Percentiles rank a stretch among this genome's conserved stretches.
phyloP scores from a whole-genome alignment of 1,284 basidiomycete species.

The Malassezia sympodialis region DNA sequence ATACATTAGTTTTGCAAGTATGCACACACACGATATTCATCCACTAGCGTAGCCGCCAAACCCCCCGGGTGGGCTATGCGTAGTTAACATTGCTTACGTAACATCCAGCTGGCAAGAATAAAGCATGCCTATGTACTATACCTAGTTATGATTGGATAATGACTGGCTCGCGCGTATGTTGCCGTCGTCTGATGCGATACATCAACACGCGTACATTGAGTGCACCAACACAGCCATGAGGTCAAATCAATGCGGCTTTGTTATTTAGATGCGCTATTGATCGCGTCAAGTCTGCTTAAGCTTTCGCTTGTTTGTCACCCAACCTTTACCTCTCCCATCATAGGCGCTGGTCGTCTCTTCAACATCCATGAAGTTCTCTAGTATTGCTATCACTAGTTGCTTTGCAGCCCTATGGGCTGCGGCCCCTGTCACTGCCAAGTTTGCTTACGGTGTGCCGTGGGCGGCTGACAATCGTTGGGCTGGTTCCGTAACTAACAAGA shows the following conservation, averaged over 20 bases:
- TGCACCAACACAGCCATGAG: neutral
- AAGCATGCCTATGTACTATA: neutral
- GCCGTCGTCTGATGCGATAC: neutral
- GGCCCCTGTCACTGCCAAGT: conserved; percentile 10
- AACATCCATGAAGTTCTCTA: conserved; percentile 20
- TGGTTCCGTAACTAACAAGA: conserved; percentile 23
- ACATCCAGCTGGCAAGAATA: neutral
- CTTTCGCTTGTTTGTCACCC: neutral
- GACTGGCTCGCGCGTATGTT: neutral
- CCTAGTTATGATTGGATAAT: neutral
- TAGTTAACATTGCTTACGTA: neutral
- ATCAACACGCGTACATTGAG: neutral
- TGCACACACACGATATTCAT: neutral
- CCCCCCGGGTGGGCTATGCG: neutral
- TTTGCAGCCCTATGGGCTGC: conserved; percentile 9
- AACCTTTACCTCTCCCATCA: neutral
- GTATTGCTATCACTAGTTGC: conserved; percentile 16
- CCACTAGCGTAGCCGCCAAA: neutral
- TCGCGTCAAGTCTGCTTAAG: neutral
- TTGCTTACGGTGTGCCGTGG: conserved; percentile 34
- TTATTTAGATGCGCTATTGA: neutral
- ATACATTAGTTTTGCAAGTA: neutral
- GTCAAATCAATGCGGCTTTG: neutral
- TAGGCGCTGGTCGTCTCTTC: conserved; percentile 12
- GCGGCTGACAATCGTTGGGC: conserved; percentile 36